Conservation (phyloP, 192 early-diverging fungal species). For the Phycomyces nitens region DNA sequence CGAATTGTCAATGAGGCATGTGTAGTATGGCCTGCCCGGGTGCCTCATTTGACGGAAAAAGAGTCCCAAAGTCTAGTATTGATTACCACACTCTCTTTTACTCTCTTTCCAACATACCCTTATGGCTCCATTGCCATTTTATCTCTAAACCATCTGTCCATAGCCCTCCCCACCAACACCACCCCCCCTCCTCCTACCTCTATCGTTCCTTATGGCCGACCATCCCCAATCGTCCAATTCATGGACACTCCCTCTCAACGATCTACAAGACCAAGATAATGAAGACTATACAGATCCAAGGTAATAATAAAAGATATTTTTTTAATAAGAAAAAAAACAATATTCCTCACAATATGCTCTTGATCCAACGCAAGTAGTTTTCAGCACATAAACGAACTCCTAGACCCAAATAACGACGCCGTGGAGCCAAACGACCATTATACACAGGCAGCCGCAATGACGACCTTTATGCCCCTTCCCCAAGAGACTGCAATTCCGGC, state of each 20-base stretch:
- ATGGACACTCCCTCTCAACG: background rate
- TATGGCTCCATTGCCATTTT: background rate
- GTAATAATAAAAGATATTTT: background rate
- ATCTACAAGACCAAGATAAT: background rate
- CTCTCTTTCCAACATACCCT: background rate
- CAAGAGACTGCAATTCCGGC: conserved; percentile 2
- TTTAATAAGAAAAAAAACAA: background rate
- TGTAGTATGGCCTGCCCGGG: background rate
- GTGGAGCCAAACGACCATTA: background rate
- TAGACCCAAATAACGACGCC: background rate
- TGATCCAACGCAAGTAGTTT: background rate
- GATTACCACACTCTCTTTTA: background rate
- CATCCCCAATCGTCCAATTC: background rate
- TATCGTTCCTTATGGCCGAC: background rate
- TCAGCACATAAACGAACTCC: background rate
- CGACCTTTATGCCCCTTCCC: conserved; percentile 10
- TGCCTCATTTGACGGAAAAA: background rate
- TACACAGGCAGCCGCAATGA: background rate
- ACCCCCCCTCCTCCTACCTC: background rate
- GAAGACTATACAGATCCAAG: background rate
- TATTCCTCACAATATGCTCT: background rate
- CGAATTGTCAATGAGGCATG: background rate
- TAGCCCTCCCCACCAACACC: background rate
- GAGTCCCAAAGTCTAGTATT: background rate
- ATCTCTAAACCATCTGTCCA: background rate